These are phyloP conservation scores for Bombardia bombarda DNA, from an alignment of 495 filamentous ascomycete species.

Conservation along the genomic window DNA sequence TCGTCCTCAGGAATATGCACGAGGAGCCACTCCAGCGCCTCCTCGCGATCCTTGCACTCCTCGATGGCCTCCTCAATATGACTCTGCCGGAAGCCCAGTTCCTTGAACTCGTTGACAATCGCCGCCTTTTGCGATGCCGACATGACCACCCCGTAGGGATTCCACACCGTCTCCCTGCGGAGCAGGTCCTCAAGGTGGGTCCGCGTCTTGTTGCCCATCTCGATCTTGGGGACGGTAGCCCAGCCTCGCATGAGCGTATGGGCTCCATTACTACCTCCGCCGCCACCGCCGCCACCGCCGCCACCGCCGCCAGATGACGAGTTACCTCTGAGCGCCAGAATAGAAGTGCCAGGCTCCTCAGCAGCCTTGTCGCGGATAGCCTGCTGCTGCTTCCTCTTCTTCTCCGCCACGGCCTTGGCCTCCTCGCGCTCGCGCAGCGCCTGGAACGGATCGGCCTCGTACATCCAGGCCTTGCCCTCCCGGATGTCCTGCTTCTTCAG, in stretches of 20 bases:
- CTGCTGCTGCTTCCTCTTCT: slow-evolving; percentile 57
- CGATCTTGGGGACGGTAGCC: slow-evolving; percentile 79
- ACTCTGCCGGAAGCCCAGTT: slow-evolving; percentile 73
- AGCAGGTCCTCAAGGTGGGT: slow-evolving; percentile 71
- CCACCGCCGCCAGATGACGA: slow-evolving; percentile 1
- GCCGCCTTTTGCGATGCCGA: slow-evolving; percentile 42
- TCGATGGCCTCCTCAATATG: slow-evolving; percentile 83
- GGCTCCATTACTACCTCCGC: slow-evolving; percentile 9
- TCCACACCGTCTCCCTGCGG: slow-evolving; percentile 74
- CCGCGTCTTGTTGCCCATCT: slow-evolving; percentile 76
- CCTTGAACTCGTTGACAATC: slow-evolving; percentile 65
- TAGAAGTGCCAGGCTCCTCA: slow-evolving; percentile 37
- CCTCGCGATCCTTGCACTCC: slow-evolving; percentile 87
- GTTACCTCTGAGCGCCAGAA: slow-evolving; percentile 28
- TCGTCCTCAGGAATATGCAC: slow-evolving; percentile 97
- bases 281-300: slow-evolving; percentile 3
- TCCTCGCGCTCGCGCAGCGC: slow-evolving; percentile 71
- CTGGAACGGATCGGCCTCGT: slow-evolving; percentile 89
- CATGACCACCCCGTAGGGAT: slow-evolving; percentile 63
- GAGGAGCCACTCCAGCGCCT: slow-evolving; percentile 83
- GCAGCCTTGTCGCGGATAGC: slow-evolving; percentile 55
- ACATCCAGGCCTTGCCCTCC: slow-evolving; percentile 80
- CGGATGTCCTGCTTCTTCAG: slow-evolving; percentile 70
- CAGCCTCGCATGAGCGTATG: slow-evolving; percentile 58
- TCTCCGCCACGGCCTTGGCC: slow-evolving; percentile 59